Conservation (phyloP, 1,284 basidiomycete genomes). For the Cystobasidium slooffiae region DNA sequence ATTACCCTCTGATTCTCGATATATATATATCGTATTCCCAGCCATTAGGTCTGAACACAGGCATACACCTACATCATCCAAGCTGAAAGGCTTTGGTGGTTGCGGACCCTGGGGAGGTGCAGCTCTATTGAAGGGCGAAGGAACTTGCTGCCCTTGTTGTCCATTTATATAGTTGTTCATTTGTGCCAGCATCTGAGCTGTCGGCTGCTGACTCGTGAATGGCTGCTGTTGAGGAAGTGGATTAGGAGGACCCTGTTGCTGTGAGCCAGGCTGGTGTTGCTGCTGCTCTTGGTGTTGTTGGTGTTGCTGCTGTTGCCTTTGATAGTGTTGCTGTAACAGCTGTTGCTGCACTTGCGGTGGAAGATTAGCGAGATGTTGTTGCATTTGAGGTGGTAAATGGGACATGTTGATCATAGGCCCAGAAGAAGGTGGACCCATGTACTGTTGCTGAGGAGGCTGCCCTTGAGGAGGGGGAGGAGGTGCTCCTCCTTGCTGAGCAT, state of each 20-base stretch:
- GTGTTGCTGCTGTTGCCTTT: constrained; percentile 43
- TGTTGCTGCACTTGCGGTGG: constrained; percentile 31
- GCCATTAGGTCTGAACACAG: neutral
- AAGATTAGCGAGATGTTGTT: constrained; percentile 11
- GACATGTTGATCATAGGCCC: constrained; percentile 16
- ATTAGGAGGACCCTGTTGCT: constrained; percentile 5
- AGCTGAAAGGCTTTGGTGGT: constrained; percentile 16
- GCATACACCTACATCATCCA: constrained; percentile 11
- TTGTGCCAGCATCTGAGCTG: constrained; percentile 18
- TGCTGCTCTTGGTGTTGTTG: constrained; percentile 30
- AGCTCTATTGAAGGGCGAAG: constrained; percentile 17
- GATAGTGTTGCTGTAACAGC: constrained; percentile 2
- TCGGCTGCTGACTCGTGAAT: constrained; percentile 9
- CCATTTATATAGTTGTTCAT: constrained; percentile 10
- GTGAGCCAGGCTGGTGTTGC: constrained; percentile 36
- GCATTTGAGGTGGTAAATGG: constrained; percentile 29
- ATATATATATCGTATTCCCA: neutral
- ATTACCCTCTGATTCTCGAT: no score
- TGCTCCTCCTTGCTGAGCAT: neutral
- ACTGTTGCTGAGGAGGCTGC: constrained; percentile 2
- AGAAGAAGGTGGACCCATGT: constrained; percentile 17
- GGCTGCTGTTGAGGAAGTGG: neutral
- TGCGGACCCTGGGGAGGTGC: constrained; percentile 10
- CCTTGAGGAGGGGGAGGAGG: neutral
- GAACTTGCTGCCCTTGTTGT: constrained; percentile 2